phyloP scores from a whole-genome alignment of 148 eudicot species.

The Dianthus caryophyllus region DNA sequence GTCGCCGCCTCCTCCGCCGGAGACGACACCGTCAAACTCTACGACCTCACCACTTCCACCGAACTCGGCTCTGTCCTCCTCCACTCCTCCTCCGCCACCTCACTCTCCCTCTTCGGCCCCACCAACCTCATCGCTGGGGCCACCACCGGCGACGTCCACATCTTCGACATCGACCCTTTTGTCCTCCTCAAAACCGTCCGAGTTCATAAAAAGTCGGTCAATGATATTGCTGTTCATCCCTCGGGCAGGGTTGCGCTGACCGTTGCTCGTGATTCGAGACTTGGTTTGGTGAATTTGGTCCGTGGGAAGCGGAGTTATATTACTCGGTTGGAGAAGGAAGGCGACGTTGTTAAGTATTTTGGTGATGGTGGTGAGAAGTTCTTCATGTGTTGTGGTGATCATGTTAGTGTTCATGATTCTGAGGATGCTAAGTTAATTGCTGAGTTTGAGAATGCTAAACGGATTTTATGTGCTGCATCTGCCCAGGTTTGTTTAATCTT shows the following conservation, averaged over 20 bases:
- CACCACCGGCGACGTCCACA: slow-evolving; percentile 52
- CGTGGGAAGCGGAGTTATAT: slow-evolving; percentile 73
- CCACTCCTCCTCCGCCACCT: slow-evolving; percentile 49
- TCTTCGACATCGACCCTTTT: slow-evolving; percentile 80
- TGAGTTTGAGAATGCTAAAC: slow-evolving; percentile 43
- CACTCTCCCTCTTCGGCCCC: slow-evolving; percentile 52
- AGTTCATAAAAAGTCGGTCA: slow-evolving; percentile 53
- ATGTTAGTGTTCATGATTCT: slow-evolving; percentile 59
- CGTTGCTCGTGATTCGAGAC: slow-evolving; percentile 58
- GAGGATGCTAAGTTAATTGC: slow-evolving; percentile 61
- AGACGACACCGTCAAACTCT: slow-evolving; percentile 80
- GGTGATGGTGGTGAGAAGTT: slow-evolving; percentile 46
- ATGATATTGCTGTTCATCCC: slow-evolving; percentile 58
- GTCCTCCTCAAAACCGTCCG: slow-evolving; percentile 45
- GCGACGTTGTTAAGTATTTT: slow-evolving; percentile 46
- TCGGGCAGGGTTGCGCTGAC: slow-evolving; percentile 65
- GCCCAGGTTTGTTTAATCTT: slow-evolving; percentile 33
- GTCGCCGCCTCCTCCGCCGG: slow-evolving; percentile 73
- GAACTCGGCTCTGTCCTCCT: slow-evolving; percentile 66
- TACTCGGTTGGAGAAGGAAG: slow-evolving; percentile 64
- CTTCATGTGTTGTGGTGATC: slow-evolving; percentile 60
- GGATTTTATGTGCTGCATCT: slow-evolving; percentile 68
- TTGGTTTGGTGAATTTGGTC: slow-evolving; percentile 82
- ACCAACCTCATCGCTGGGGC: slow-evolving; percentile 56
- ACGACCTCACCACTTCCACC: slow-evolving; percentile 63